Conservation (phyloP, 2,329 filamentous ascomycete genomes). For the Geoglossum cookeanum region DNA sequence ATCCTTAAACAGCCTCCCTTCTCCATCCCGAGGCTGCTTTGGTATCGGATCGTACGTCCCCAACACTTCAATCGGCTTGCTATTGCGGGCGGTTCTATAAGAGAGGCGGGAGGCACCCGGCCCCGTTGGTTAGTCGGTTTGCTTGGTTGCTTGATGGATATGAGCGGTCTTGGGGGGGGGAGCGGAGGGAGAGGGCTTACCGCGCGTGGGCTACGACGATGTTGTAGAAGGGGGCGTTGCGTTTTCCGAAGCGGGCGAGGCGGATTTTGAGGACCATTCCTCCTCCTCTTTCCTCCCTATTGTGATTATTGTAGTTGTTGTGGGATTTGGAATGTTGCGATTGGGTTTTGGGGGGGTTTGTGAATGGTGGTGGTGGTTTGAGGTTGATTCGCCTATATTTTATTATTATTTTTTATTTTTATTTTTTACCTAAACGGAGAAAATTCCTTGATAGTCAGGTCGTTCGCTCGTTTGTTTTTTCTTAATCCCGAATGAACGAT, state of each 20-base stretch:
- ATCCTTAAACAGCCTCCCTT: constrained; percentile 68
- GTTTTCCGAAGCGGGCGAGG: constrained; percentile 79
- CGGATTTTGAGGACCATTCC: constrained; percentile 85
- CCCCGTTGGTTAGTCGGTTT: not conserved
- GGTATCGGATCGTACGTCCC: constrained; percentile 56
- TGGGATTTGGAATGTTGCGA: no score
- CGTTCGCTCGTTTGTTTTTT: no score
- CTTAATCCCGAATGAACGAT: no score
- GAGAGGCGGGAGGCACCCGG: not conserved
- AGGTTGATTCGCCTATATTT: not conserved
- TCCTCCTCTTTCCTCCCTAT: no score
- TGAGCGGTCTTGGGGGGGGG: no score
- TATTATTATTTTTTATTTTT: not conserved
- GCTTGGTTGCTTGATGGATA: no score
- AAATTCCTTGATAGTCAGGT: not conserved
- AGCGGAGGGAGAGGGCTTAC: constrained; percentile 27
- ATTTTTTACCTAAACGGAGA: not conserved
- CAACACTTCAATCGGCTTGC: constrained; percentile 82
- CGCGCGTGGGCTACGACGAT: constrained; percentile 88
- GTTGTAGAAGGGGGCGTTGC: constrained; percentile 86
- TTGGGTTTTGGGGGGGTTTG: not conserved
- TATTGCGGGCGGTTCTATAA: constrained; percentile 62
- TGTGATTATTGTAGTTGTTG: not conserved
- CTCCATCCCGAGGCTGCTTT: constrained; percentile 39
- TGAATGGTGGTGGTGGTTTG: not conserved